Evolutionary conservation across 371 early-diverging fungal genomes (phyloP), one percentile per base, ranked within the genome.

Genomic region (Mortierella sp.): DNA sequence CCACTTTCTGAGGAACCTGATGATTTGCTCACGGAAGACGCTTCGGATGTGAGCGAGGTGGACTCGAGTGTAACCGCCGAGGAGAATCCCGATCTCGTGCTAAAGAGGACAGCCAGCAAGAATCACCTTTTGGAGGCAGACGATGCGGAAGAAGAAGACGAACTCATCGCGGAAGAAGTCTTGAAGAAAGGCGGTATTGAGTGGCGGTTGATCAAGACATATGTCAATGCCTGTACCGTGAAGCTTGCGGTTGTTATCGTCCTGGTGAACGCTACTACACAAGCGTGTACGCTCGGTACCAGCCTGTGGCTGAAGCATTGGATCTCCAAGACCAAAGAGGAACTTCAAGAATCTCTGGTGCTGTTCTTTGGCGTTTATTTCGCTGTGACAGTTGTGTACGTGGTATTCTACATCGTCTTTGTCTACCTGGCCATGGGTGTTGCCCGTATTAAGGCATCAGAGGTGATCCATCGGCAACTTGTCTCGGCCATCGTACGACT

Each of bases 251-350:
- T 66, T 63, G 27, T 72, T 16, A 3, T 49, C 25, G 59, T 40
- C 27, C 73, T 62, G 25, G 73, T 67, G 6, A 34, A 34, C 34
- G 10, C 34, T 34, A 4, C 34, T 34, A 7, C 10, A 34, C 10
- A 34, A 4, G 7, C 34, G 10, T 7, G 7, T 4, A 34, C 34
- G 57, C 63, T 74, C 27, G 68, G 74, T 7, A 74, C 74, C 59
- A 89, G 89, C 59, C 82, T 86, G 51, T 91, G 87, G 83, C 78
- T 91, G 57, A 86, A 88, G 54, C 73, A 84, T 4, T 86, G 85
- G 82, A 62, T 88, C 10, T 5, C 48, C 47, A 22, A 65, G 50
- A 2, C 56, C 56, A 34, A 34, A 10, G 6, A 27, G 49, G 19
- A 54, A 46, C 17, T n/a, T n/a, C n/a, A n/a, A n/a, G n/a, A n/a